Base-by-base conservation (phyloP, 192 early-diverging fungal species). In the Allomyces javanicus region DNA sequence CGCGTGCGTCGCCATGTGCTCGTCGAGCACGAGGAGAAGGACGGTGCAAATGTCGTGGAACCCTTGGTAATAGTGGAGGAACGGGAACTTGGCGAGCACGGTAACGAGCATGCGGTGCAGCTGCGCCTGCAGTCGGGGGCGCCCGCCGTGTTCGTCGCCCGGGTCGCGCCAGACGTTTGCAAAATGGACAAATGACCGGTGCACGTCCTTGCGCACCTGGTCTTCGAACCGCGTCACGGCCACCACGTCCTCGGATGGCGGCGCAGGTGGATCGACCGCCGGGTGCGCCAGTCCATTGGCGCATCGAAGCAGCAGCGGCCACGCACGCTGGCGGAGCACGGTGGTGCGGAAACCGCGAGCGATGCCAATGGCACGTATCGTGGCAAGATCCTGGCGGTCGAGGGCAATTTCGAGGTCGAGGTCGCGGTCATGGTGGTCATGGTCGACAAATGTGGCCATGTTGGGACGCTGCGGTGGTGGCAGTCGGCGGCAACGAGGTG, bases 11-110 rank as follows among this genome's bases (percentile, higher is more conserved):
- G 67, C 69, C 23, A 63, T 33, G 10, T 55, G 9, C n/a, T 65
- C 58, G 19, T 66, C 67, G 26, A 77, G 64, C 24, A 67, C 67
- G 12, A 73, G 65, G 6, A 74, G 68, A 19, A 74, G 64, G 10
- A 74, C 63, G 43, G 71, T 55, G 17, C 71, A 71, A 10, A 77
- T 66, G 55, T 77, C 76, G 40, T 77, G 73, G 63, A 68, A 73
- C 22, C 76, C 75, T 66, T 75, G 76, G 63, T 75, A 77, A 66
- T 75, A 77, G 45, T 69, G 71, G 6, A 77, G 65, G 33, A 40
- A 40, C 33, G 33, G 33, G 33, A 40, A 40, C 33, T 40, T 40
- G 33, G 33, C 33, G 33, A 40, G 33, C 7, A 40, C 33, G 33
- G 33, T 40, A 7, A 40, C 7, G 7, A 40, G 33, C 33, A 40